Evolutionary conservation across 148 eudicot species (phyloP).

Genomic region (Chenopodium suecicum): DNA sequence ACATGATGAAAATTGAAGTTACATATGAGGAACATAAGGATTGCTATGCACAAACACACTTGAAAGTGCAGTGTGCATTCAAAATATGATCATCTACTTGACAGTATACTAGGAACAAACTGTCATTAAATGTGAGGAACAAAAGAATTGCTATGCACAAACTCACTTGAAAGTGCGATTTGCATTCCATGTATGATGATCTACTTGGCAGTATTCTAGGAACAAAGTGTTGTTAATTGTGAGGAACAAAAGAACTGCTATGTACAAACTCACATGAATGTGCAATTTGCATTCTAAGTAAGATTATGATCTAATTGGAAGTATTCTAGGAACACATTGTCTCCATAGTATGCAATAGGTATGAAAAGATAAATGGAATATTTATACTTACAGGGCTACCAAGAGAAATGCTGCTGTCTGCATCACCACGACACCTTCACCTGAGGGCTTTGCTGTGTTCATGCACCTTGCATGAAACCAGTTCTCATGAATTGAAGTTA

Average conservation of each 20-base stretch:
- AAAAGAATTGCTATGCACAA: background rate
- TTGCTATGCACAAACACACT: background rate
- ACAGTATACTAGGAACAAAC: background rate
- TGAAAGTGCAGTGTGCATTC: background rate
- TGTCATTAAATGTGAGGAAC: background rate
- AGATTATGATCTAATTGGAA: background rate
- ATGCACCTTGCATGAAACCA: conserved; percentile 90
- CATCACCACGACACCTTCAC: conserved; percentile 85
- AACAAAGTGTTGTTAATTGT: too few species aligned
- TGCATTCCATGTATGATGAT: background rate
- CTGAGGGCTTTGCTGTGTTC: conserved; percentile 66
- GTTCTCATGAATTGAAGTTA: conserved; percentile 83
- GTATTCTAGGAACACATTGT: background rate
- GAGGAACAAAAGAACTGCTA: background rate
- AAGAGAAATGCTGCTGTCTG: conserved; percentile 73
- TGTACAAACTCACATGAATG: background rate
- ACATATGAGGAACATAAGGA: background rate
- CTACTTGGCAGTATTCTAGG: background rate
- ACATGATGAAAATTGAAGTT: background rate
- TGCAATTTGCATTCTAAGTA: background rate
- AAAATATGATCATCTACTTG: background rate
- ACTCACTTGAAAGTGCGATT: background rate
- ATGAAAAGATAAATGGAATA: background rate
- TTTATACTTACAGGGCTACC: conserved; percentile 66
- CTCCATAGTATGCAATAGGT: background rate